These are phyloP conservation scores for Crithidia sp. DNA, from an alignment of 208 protist genomes.

Conservation along the genomic window DNA sequence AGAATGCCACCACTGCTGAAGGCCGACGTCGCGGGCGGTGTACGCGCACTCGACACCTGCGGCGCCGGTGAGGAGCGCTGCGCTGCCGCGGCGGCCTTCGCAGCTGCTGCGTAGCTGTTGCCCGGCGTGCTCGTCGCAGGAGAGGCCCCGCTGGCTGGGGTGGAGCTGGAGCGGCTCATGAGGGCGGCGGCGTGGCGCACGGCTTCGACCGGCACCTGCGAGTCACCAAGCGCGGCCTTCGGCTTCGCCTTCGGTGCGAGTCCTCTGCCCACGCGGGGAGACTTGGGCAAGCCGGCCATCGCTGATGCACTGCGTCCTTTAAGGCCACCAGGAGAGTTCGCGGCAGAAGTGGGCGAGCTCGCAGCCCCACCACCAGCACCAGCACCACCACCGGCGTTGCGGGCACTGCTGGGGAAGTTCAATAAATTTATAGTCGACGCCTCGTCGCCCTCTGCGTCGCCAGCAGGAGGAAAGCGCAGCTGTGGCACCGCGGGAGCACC, in stretches of 20 bases:
- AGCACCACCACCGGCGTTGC: neutral
- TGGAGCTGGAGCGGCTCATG: constrained; percentile 20
- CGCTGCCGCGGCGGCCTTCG: neutral
- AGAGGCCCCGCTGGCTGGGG: neutral
- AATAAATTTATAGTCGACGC: neutral
- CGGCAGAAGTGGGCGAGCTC: neutral
- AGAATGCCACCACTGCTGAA: constrained; percentile 13
- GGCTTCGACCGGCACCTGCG: constrained; percentile 66
- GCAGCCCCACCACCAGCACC: neutral
- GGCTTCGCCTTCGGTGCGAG: constrained; percentile 86
- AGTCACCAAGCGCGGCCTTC: constrained; percentile 44
- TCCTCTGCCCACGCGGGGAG: constrained; percentile 31
- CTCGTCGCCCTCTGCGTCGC: constrained; percentile 2
- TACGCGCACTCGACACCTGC: constrained; percentile 7
- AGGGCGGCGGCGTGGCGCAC: constrained; percentile 73
- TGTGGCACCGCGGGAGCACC: neutral
- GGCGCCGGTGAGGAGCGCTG: neutral
- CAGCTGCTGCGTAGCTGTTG: constrained; percentile 14
- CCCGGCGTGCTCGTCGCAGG: constrained; percentile 9
- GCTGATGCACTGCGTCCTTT: neutral
- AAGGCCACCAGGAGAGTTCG: constrained; percentile 3
- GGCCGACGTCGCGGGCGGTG: neutral
- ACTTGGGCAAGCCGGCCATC: constrained; percentile 19
- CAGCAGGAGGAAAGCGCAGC: constrained; percentile 6
- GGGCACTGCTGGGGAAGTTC: constrained; percentile 15